These are phyloP conservation scores for Chlorella sp. DNA, from an alignment of 139 green algal genomes.

Conservation along the genomic window DNA sequence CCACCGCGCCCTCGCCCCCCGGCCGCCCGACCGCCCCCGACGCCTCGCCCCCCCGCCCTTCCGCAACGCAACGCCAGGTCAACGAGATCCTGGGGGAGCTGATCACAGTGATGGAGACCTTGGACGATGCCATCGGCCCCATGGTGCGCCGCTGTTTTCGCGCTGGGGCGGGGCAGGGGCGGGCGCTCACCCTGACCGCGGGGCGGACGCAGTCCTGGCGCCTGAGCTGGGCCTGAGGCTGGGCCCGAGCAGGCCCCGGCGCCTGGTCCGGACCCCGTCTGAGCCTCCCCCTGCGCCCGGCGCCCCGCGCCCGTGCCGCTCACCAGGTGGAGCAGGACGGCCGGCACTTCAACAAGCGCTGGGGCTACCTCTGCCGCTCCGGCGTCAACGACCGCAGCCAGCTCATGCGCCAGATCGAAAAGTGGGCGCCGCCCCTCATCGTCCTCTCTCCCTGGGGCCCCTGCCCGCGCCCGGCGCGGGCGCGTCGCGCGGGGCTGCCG, in stretches of 20 bases:
- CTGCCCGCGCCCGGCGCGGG: neutral
- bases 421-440: conserved; percentile 65
- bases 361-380: conserved; percentile 89
- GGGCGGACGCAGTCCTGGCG: no score
- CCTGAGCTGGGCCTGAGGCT: no score
- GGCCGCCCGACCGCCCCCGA: no score
- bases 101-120: conserved; percentile 83
- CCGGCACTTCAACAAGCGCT: conserved; percentile 85
- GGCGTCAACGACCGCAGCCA: conserved; percentile 97
- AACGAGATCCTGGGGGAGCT: conserved; percentile 84
- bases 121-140: conserved; percentile 82
- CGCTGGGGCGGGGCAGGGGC: no score
- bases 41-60: no score
- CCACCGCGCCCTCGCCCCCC: no score
- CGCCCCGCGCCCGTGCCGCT: no score
- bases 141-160: neutral
- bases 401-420: conserved; percentile 95
- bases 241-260: no score
- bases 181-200: no score
- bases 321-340: conserved; percentile 88
- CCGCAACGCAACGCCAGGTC: conserved; percentile 57
- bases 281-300: no score
- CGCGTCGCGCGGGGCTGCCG: no score
- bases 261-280: no score
- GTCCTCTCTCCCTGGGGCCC: neutral